Base-by-base conservation (phyloP, 345 rosid species). In the Reutealis trisperma region DNA sequence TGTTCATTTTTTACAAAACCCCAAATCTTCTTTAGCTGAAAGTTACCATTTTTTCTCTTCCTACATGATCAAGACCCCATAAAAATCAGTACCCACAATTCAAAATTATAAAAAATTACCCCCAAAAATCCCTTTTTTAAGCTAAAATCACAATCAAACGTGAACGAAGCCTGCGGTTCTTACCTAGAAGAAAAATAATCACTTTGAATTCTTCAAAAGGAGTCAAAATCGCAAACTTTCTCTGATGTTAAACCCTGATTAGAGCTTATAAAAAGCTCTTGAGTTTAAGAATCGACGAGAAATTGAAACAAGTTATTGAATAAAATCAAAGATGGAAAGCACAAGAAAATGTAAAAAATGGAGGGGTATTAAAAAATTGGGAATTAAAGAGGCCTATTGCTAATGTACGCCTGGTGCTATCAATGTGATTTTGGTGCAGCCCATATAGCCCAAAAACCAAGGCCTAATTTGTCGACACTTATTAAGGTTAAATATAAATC, bases 161-260 rank as follows among this genome's bases (percentile, higher is more conserved):
- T 16, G 42, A 65, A 49, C 6, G 66, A 59, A 62, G 24, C 41
- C 72, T 44, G 61, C 49, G 34, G 54, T 12, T 51, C 65, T 73
- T 72, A 81, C 78, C 84, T 77, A 24, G 32, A 72, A 73, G 59
- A 11, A 66, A 44, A 61, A 37, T 6, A 37, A 19, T 51, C 49
- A 55, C 66, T 30, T 60, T 12, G 22, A 51, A 55, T 3, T 52
- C 52, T 47, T 11, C 52, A 66, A 67, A 37, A 75, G n/a, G 59
- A 58, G 19, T 25, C 63, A 49, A 71, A 75, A 24, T 27, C 32
- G 44, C 6, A 57, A 57, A 59, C 54, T 75, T 64, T 65, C 73
- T 45, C 32, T 25, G 63, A 49, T 34, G 21, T 8, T 8, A 5
- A 54, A 65, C 66, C 2, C 32, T 4, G 24, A 77, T 24, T 27